Percentiles rank a stretch among this genome's conserved stretches.
Evolutionary conservation across 768 basidiomycete species (phyloP).

Genomic region (Lentinula raphanica): DNA sequence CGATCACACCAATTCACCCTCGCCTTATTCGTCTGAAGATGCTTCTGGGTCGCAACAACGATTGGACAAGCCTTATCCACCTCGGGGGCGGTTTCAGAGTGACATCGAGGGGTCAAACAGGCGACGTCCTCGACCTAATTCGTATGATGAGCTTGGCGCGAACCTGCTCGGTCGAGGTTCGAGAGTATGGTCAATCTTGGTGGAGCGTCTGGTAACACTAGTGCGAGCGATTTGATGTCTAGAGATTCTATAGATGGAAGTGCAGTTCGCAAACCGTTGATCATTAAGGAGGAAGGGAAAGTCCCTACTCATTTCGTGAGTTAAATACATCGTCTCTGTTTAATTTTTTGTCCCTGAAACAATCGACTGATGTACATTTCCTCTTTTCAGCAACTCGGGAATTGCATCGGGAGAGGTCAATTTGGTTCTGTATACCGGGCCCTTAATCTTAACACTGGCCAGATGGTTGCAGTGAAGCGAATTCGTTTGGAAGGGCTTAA

Average conservation of each 20-base stretch:
- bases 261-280: conserved; percentile 59
- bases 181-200: conserved; percentile 70
- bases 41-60: conserved; percentile 14
- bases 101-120: conserved; percentile 60
- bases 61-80: conserved; percentile 34
- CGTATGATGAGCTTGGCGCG: conserved; percentile 61
- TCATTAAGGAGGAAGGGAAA: conserved; percentile 79
- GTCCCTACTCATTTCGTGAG: conserved; percentile 77
- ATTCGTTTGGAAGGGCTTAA: conserved; percentile 86
- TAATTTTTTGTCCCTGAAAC: background rate
- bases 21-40: conserved; percentile 35
- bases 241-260: conserved; percentile 63
- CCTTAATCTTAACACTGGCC: conserved; percentile 87
- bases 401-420: conserved; percentile 95
- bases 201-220: conserved; percentile 42
- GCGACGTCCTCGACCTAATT: conserved; percentile 55
- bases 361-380: conserved; percentile 9
- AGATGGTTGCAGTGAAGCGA: conserved; percentile 99
- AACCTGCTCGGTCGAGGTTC: conserved; percentile 56
- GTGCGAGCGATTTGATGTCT: conserved; percentile 60
- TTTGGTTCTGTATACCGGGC: conserved; percentile 96
- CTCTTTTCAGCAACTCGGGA: conserved; percentile 80
- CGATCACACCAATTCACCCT: conserved; percentile 40
- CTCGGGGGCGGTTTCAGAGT: conserved; percentile 68
- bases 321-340: conserved; percentile 12